Percentiles rank a stretch among this genome's conserved stretches.
Conservation (phyloP, 108 stramenopile genomes). For the Fistulifera solaris region DNA sequence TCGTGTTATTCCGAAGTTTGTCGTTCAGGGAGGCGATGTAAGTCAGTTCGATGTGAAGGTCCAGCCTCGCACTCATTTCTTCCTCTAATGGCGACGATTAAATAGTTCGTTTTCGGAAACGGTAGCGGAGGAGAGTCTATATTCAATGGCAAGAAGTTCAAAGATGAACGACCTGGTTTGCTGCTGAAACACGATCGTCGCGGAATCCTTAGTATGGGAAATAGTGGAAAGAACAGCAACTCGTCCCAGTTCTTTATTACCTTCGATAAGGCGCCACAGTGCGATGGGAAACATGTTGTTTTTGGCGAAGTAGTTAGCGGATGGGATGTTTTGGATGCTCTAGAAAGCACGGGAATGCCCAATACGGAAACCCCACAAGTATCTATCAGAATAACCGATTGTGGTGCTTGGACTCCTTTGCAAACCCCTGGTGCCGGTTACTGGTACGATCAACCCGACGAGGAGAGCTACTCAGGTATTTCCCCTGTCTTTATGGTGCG, state of each 20-base stretch:
- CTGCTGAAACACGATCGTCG: slow-evolving; percentile 63
- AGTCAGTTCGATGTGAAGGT: too few species aligned
- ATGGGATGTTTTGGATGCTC: slow-evolving; percentile 52
- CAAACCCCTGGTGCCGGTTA: slow-evolving; percentile 52
- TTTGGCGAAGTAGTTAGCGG: slow-evolving; percentile 87
- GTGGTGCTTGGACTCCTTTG: slow-evolving; percentile 50
- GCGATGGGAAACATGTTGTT: slow-evolving; percentile 93
- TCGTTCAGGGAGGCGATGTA: slow-evolving; percentile 89
- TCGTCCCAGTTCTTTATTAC: slow-evolving; percentile 91
- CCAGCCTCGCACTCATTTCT: too few species aligned
- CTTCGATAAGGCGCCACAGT: slow-evolving; percentile 59
- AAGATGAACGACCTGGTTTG: slow-evolving; percentile 87
- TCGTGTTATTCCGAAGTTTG: slow-evolving; percentile 70
- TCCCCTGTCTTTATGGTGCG: slow-evolving; percentile 63
- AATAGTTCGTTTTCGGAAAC: slow-evolving; percentile 81
- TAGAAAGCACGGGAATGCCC: slow-evolving; percentile 33
- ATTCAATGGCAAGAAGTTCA: slow-evolving; percentile 86
- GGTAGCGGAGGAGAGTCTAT: slow-evolving; percentile 93
- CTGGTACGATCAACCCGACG: slow-evolving; percentile 77
- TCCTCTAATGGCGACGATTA: too few species aligned
- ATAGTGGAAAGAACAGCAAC: slow-evolving; percentile 91
- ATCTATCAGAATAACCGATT: slow-evolving; percentile 60
- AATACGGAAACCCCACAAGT: slow-evolving; percentile 30
- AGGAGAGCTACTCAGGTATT: slow-evolving; percentile 53
- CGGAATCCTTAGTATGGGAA: slow-evolving; percentile 88